Evolutionary conservation across 805 yeast genomes (phyloP).

Genomic region (Priceomyces fermenticarens): DNA sequence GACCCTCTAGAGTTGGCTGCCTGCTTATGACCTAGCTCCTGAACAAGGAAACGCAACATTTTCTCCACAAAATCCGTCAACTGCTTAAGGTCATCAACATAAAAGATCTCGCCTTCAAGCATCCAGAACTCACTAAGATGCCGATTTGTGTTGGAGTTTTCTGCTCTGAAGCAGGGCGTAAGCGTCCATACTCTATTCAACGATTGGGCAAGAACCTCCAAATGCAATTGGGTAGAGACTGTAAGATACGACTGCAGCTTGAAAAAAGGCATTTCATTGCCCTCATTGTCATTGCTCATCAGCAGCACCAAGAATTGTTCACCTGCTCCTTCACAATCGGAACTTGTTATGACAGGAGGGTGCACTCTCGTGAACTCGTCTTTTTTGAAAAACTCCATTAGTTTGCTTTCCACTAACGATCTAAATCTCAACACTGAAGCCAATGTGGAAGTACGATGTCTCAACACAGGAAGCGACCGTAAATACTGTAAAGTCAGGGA

Average conservation of each 20-base stretch:
- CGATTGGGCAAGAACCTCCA: conserved; percentile 77
- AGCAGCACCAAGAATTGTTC: conserved; percentile 69
- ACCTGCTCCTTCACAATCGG: conserved; percentile 98
- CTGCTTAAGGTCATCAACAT: conserved; percentile 54
- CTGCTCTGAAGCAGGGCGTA: conserved; percentile 93
- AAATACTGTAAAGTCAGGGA: conserved; percentile 62
- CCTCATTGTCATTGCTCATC: conserved; percentile 14
- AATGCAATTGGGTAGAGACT: conserved; percentile 88
- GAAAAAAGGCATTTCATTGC: conserved; percentile 43
- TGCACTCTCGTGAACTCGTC: conserved; percentile 65
- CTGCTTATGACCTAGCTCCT: conserved; percentile 13
- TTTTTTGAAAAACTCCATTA: conserved; percentile 53
- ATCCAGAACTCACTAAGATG: conserved; percentile 97
- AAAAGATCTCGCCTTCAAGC: conserved; percentile 88
- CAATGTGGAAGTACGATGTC: conserved; percentile 70
- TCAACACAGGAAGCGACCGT: conserved; percentile 68
- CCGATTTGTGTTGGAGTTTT: conserved; percentile 82
- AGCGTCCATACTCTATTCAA: conserved; percentile 82
- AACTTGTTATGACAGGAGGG: conserved; percentile 83
- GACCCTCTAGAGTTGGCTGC: conserved; percentile 9
- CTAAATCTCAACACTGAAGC: conserved; percentile 70
- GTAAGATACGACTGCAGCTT: conserved; percentile 71
- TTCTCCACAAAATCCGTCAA: conserved; percentile 64
- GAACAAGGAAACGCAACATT: conserved; percentile 56
- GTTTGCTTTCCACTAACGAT: conserved; percentile 56